phyloP scores from a whole-genome alignment of 352 stramenopile species.

The Globisporangium spinosum region DNA sequence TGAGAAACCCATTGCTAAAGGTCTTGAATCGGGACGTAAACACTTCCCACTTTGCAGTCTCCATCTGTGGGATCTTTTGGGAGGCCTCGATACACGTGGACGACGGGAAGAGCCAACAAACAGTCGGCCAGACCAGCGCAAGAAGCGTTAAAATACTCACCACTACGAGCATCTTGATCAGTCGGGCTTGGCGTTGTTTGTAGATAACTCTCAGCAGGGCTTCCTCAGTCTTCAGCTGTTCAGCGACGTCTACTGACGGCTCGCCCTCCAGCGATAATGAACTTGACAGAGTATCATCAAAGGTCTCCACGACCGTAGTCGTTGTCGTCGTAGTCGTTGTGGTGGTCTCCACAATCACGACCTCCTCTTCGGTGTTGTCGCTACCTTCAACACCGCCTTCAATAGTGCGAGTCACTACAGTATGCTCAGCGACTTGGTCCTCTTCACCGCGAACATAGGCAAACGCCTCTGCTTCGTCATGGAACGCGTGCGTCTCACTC shows the following conservation, averaged over 20 bases:
- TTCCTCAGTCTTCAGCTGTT: background rate
- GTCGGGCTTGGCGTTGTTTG: background rate
- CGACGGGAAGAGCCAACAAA: background rate
- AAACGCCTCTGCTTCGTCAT: background rate
- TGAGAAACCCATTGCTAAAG: background rate
- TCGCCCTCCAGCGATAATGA: too few relatives aligned
- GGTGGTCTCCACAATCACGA: background rate
- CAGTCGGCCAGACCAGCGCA: background rate
- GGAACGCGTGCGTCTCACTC: background rate
- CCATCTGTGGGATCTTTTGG: background rate
- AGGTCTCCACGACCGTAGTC: background rate
- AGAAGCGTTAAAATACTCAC: conserved; percentile 6
- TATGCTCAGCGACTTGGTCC: background rate
- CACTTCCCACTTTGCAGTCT: background rate
- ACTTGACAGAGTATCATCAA: background rate
- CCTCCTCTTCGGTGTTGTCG: background rate
- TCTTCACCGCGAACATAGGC: background rate
- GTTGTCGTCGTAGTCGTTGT: conserved; percentile 1
- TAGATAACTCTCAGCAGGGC: too few relatives aligned
- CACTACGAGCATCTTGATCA: background rate
- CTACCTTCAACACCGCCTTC: background rate
- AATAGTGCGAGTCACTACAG: background rate
- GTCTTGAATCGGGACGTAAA: background rate
- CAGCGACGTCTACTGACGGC: too few relatives aligned
- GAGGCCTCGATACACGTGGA: background rate